phyloP scores from a whole-genome alignment of 352 stramenopile species.

The Phytophthora fragariae region DNA sequence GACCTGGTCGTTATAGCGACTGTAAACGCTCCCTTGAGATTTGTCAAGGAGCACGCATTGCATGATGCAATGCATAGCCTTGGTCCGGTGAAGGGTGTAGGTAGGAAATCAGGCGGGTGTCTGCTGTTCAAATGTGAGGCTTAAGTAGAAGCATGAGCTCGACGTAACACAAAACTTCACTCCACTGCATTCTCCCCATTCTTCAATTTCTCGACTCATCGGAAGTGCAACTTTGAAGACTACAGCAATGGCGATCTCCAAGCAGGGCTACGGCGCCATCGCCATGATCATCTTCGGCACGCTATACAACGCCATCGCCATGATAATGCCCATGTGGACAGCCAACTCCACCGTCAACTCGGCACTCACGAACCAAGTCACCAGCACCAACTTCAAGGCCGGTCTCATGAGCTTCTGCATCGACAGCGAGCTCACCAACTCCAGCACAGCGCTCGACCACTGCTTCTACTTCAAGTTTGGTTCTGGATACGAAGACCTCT shows the following conservation, averaged over 20 bases:
- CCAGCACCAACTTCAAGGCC: constrained; percentile 33
- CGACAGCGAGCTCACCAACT: constrained; percentile 55
- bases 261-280: constrained; percentile 27
- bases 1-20: neutral
- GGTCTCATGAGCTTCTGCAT: constrained; percentile 46
- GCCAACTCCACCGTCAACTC: constrained; percentile 29
- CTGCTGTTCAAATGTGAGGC: too few species aligned
- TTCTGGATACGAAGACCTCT: constrained; percentile 51
- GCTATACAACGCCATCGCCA: constrained; percentile 29
- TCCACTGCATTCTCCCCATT: neutral
- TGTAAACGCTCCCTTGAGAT: constrained; percentile 1
- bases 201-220: neutral
- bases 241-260: constrained; percentile 15
- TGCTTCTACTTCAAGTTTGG: constrained; percentile 74
- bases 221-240: too few species aligned
- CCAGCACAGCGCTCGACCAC: constrained; percentile 50
- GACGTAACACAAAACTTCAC: too few species aligned
- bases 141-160: too few species aligned
- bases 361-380: constrained; percentile 15
- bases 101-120: too few species aligned
- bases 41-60: too few species aligned
- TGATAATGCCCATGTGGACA: constrained; percentile 28
- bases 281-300: constrained; percentile 25
- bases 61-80: too few species aligned
- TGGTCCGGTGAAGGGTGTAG: too few species aligned